Conservation (phyloP, 1,284 basidiomycete genomes). For the Ustilago lituana region DNA sequence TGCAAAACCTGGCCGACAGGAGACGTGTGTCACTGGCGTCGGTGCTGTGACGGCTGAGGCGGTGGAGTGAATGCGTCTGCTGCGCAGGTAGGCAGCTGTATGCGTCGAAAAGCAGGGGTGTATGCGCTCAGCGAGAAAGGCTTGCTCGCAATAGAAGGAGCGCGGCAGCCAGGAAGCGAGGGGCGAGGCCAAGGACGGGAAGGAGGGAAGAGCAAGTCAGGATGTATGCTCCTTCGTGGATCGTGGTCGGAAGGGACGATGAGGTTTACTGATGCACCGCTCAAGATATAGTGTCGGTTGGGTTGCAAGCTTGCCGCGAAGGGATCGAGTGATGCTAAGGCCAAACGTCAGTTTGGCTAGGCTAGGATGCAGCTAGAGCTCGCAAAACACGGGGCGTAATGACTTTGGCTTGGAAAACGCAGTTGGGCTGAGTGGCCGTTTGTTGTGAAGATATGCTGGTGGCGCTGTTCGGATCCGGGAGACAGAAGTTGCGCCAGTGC, state of each 20-base stretch:
- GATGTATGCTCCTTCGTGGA: neutral
- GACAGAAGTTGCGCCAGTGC: neutral
- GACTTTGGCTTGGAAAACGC: no score
- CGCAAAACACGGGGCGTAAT: no score
- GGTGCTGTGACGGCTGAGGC: neutral
- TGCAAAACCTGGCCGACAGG: neutral
- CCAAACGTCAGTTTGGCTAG: no score
- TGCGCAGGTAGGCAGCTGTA: constrained; percentile 5
- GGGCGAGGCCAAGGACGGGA: neutral
- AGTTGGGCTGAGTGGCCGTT: no score
- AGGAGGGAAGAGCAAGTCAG: neutral
- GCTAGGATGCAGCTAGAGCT: no score
- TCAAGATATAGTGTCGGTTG: constrained; percentile 16
- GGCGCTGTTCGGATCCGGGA: neutral
- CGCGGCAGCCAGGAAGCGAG: neutral
- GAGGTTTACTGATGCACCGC: neutral
- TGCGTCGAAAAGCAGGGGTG: constrained; percentile 6
- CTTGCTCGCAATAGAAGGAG: neutral
- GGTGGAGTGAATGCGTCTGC: constrained; percentile 11
- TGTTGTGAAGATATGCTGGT: no score
- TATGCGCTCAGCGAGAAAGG: constrained; percentile 7
- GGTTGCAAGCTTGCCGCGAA: neutral
- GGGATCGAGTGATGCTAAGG: no score
- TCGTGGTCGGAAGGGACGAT: no score
- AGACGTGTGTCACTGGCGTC: neutral